Evolutionary conservation across 805 yeast genomes (phyloP).

Genomic region (Tetrapisispora fleetii): DNA sequence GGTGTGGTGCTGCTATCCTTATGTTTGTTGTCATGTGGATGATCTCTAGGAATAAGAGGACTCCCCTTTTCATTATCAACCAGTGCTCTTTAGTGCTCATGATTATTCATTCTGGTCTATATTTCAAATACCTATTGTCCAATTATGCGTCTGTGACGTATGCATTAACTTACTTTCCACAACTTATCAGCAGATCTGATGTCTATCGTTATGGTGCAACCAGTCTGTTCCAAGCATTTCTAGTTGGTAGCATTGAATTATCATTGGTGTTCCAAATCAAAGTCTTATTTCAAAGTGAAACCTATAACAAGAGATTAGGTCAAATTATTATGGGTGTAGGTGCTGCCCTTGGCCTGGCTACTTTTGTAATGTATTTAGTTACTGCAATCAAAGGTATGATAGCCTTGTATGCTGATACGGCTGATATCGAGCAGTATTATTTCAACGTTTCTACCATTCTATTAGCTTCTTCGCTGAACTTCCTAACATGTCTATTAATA

Average conservation of each 20-base stretch:
- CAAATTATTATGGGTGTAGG: conserved; percentile 32
- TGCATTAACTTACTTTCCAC: conserved; percentile 39
- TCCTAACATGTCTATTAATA: conserved; percentile 51
- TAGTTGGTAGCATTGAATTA: conserved; percentile 50
- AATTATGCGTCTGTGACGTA: conserved; percentile 41
- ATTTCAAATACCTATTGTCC: conserved; percentile 44
- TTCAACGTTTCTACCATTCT: conserved; percentile 47
- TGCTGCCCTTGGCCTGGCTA: conserved; percentile 39
- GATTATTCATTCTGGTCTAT: conserved; percentile 52
- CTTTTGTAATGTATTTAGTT: conserved; percentile 50
- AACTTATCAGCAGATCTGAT: conserved; percentile 29
- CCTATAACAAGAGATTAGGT: conserved; percentile 35
- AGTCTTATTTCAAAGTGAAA: conserved; percentile 57
- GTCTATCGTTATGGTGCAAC: conserved; percentile 49
- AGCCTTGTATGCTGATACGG: conserved; percentile 22
- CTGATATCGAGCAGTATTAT: conserved; percentile 28
- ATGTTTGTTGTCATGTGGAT: conserved; percentile 40
- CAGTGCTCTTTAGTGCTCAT: conserved; percentile 47
- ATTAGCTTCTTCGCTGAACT: conserved; percentile 57
- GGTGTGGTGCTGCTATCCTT: conserved; percentile 46
- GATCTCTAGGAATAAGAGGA: conserved; percentile 41
- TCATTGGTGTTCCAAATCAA: conserved; percentile 65
- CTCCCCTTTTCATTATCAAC: conserved; percentile 70
- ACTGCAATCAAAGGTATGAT: conserved; percentile 38
- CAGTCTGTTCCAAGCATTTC: conserved; percentile 47